Conservation (phyloP, 2,329 filamentous ascomycete species). For the Monilinia fructicola region DNA sequence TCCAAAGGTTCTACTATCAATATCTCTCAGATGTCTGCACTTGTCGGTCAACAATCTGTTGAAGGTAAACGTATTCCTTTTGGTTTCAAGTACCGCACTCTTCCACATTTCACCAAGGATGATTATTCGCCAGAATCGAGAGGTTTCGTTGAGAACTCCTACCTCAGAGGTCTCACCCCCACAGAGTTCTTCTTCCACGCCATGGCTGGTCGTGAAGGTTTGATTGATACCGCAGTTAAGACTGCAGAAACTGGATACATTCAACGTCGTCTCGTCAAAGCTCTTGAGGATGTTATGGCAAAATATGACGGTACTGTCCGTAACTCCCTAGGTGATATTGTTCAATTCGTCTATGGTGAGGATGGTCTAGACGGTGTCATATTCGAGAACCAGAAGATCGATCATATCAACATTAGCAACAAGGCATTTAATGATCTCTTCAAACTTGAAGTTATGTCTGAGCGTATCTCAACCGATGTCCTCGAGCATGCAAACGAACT, state of each 20-base stretch:
- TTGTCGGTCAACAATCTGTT: constrained; percentile 96
- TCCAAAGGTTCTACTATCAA: constrained; percentile 99
- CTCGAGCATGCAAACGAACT: constrained; percentile 87
- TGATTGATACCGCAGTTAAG: constrained; percentile 99
- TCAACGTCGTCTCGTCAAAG: constrained; percentile 96
- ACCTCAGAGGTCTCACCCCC: constrained; percentile 90
- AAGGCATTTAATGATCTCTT: constrained; percentile 77
- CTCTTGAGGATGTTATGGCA: constrained; percentile 94
- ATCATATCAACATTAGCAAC: constrained; percentile 79
- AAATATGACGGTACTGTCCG: constrained; percentile 97
- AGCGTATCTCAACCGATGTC: constrained; percentile 63
- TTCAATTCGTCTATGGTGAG: constrained; percentile 97
- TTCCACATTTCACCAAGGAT: constrained; percentile 98
- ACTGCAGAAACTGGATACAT: constrained; percentile 99
- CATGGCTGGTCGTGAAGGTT: constrained; percentile 99
- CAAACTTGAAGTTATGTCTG: constrained; percentile 77
- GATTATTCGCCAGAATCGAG: constrained; percentile 97
- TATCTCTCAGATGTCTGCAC: constrained; percentile 98
- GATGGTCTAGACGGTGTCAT: constrained; percentile 91
- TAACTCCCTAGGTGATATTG: constrained; percentile 93
- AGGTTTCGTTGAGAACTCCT: constrained; percentile 98
- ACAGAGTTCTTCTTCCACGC: constrained; percentile 99
- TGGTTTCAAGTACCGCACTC: constrained; percentile 95
- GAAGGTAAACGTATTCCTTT: constrained; percentile 99
- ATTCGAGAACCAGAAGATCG: constrained; percentile 90